phyloP scores from a whole-genome alignment of 1,139 yeast species.

The Maudiozyma humilis region DNA sequence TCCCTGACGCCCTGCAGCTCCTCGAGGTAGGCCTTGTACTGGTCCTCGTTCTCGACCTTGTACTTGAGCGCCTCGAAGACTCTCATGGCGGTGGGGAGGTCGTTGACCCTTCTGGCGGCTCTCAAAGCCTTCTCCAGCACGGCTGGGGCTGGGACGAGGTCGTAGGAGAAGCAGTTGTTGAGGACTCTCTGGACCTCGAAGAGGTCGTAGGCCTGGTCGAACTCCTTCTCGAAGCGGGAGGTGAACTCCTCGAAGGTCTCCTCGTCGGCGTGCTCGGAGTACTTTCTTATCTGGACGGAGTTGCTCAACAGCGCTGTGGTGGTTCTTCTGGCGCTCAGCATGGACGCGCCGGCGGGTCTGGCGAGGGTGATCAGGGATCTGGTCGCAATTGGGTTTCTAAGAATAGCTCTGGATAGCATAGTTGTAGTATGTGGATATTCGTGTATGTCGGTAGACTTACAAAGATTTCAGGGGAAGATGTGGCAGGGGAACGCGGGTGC shows the following conservation, averaged over 20 bases:
- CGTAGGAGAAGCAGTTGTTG: slow-evolving; percentile 96
- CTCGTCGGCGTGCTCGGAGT: slow-evolving; percentile 49
- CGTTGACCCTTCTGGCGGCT: slow-evolving; percentile 98
- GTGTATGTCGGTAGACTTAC: not conserved
- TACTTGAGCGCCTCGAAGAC: slow-evolving; percentile 89
- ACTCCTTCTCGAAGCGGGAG: slow-evolving; percentile 87
- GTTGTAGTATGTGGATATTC: not conserved
- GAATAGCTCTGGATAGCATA: slow-evolving; percentile 29
- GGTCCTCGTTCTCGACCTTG: slow-evolving; percentile 90
- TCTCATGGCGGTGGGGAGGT: slow-evolving; percentile 96
- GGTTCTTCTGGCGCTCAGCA: not conserved
- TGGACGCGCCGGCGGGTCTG: slow-evolving; percentile 3
- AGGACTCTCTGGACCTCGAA: slow-evolving; percentile 92
- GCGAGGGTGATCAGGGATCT: slow-evolving; percentile 17
- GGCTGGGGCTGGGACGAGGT: slow-evolving; percentile 95
- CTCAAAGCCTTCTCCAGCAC: slow-evolving; percentile 92
- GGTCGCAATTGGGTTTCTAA: slow-evolving; percentile 21
- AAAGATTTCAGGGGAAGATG: not conserved
- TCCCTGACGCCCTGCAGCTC: slow-evolving; percentile 87
- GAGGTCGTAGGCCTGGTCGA: slow-evolving; percentile 94
- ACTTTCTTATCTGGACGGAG: slow-evolving; percentile 13
- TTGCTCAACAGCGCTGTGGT: not conserved
- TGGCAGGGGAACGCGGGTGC: too few relatives aligned
- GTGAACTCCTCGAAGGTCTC: slow-evolving; percentile 96
- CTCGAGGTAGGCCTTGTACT: slow-evolving; percentile 90